Base-by-base conservation (phyloP, 768 basidiomycete species). In the Lactarius sanguifluus region DNA sequence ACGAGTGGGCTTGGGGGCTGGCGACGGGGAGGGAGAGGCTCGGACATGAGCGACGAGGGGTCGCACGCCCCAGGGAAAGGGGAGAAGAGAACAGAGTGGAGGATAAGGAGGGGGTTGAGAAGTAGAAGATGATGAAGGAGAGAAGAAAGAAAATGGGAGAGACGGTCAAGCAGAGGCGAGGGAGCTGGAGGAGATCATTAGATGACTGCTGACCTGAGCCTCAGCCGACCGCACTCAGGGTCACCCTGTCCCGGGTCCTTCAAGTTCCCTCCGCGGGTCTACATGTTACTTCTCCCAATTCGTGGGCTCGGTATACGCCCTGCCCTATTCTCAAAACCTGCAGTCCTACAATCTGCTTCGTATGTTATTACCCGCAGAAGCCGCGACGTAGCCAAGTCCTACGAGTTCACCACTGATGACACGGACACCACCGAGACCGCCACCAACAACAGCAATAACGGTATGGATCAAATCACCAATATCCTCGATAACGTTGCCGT, bases 1-100 rank as follows among this genome's bases (percentile, higher is more conserved):
- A 92, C 85, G 75, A 92, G 89, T 68, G 91, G 91, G 71, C 88
- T 89, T n/a, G 91, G 90, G 52, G 86, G 86, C 73, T 73, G 77
- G 69, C 74, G 80, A 71, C 77, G 78, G 69, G 69, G 72, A 45
- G 67, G 61, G 64, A 70, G 71, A 67, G 75, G 72, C 63, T 77
- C 77, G 67, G 77, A 75, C 76, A 77, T 78, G 72, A 47, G 68
- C 59, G 71, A 64, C 59, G 57, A 61, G 54, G 57, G 38, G 64
- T 38, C 64, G 67, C 65, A 66, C 67, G 63, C 64, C 62, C 63
- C 59, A 61, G 57, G 32, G 45, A 62, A 32, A 50, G 47, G 62
- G 59, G 59, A 61, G 47, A 38, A 38, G 54, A 66, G 59, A 64
- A 55, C 69, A 47, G 66, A 38, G 36, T 56, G 62, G n/a, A 43